phyloP scores from a whole-genome alignment of 1,284 basidiomycete species.

The Boletus semigastroideus region DNA sequence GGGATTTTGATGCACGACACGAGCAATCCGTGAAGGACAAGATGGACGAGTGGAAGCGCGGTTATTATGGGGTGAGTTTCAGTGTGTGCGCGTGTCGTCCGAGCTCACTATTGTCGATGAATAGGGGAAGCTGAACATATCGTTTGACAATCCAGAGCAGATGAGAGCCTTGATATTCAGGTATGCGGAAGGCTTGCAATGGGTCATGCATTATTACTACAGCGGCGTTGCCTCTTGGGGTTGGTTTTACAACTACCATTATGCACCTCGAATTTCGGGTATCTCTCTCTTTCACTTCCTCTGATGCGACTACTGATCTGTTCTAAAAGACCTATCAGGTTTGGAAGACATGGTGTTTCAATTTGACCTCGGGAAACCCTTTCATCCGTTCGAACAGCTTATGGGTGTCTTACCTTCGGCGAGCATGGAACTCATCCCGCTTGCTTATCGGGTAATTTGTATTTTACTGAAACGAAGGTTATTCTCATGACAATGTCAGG shows the following conservation, averaged over 20 bases:
- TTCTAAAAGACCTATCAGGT: constrained; percentile 66
- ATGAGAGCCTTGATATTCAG: constrained; percentile 71
- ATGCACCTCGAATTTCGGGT: constrained; percentile 94
- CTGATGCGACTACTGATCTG: constrained; percentile 5
- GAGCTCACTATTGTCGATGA: constrained; percentile 1
- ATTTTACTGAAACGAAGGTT: neutral
- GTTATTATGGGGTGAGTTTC: constrained; percentile 79
- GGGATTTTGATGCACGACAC: constrained; percentile 76
- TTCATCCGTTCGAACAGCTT: constrained; percentile 93
- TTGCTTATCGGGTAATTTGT: constrained; percentile 72
- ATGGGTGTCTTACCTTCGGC: constrained; percentile 97
- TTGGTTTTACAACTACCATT: constrained; percentile 99
- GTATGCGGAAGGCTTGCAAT: constrained; percentile 95
- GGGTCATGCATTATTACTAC: constrained; percentile 99
- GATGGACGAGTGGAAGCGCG: constrained; percentile 91
- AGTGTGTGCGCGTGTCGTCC: neutral
- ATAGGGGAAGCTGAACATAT: constrained; percentile 83
- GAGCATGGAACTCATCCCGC: constrained; percentile 85
- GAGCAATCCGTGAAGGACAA: constrained; percentile 75
- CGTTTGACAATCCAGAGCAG: constrained; percentile 65
- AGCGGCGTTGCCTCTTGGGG: constrained; percentile 96
- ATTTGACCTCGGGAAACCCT: constrained; percentile 88
- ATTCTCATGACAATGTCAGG: constrained; percentile 43
- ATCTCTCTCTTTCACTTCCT: constrained; percentile 20
- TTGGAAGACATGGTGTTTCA: constrained; percentile 81